phyloP scores from a whole-genome alignment of 768 basidiomycete species.

The Dendrothele bispora region DNA sequence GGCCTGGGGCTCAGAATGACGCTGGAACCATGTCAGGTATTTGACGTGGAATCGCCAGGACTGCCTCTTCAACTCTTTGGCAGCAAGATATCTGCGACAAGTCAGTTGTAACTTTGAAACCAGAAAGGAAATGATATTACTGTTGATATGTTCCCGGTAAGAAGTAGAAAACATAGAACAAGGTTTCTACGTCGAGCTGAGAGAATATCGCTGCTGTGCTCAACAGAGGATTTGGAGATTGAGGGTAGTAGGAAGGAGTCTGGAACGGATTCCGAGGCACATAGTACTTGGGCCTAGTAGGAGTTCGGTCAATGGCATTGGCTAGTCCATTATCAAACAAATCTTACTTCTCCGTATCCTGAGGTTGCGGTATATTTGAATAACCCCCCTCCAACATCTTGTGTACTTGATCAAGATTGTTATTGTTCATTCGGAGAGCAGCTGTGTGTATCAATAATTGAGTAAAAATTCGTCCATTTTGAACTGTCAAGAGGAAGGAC shows the following conservation, averaged over 20 bases:
- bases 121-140: constrained; percentile 36
- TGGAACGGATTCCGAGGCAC: constrained; percentile 89
- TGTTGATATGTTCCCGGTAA: constrained; percentile 97
- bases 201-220: constrained; percentile 84
- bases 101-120: neutral
- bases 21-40: constrained; percentile 99
- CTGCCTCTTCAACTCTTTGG: constrained; percentile 94
- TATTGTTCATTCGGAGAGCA: constrained; percentile 62
- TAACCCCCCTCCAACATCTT: constrained; percentile 93
- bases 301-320: constrained; percentile 10
- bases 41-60: constrained; percentile 99
- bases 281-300: constrained; percentile 88
- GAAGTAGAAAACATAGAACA: constrained; percentile 99
- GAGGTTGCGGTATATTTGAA: constrained; percentile 83
- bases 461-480: neutral
- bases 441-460: constrained; percentile 34
- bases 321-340: constrained; percentile 1
- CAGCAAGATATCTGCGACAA: constrained; percentile 78
- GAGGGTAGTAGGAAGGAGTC: constrained; percentile 94
- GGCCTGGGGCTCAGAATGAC: constrained; percentile 95
- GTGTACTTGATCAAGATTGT: constrained; percentile 85
- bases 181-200: constrained; percentile 93
- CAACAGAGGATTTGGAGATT: constrained; percentile 76
- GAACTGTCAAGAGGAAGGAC: neutral
- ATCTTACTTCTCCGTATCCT: constrained; percentile 90